Percentiles rank a stretch among this genome's conserved stretches.
Evolutionary conservation across 257 asterid species (phyloP).

Genomic region (Apocynum venetum): DNA sequence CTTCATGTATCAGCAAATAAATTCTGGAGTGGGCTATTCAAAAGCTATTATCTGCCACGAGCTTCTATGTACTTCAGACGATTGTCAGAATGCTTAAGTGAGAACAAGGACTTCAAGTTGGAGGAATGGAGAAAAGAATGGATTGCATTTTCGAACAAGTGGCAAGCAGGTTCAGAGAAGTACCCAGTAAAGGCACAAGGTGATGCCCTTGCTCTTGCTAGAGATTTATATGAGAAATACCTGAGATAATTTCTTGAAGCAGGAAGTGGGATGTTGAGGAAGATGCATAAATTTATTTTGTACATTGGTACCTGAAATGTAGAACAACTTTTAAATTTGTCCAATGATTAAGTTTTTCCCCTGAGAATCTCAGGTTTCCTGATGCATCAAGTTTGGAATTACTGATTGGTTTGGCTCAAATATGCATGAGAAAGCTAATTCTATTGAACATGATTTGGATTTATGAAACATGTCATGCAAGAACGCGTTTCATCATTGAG

Average conservation of each 20-base stretch:
- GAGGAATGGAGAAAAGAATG: slow-evolving; percentile 84
- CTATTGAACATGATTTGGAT: not conserved
- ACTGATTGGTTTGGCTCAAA: not conserved
- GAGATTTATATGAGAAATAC: slow-evolving; percentile 47
- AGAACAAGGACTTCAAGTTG: slow-evolving; percentile 48
- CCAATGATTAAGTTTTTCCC: not conserved
- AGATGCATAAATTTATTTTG: not conserved
- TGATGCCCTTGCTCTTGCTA: slow-evolving; percentile 60
- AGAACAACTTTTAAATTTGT: not conserved
- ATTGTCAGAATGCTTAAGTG: slow-evolving; percentile 50
- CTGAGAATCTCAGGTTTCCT: not conserved
- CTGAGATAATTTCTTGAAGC: slow-evolving; percentile 33
- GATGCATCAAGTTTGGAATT: not conserved
- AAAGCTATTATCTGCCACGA: slow-evolving; percentile 79
- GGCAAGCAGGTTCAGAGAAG: slow-evolving; percentile 63
- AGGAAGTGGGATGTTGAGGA: not conserved
- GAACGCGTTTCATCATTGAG: not conserved
- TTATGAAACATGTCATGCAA: not conserved
- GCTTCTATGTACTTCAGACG: slow-evolving; percentile 72
- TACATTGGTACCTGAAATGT: not conserved
- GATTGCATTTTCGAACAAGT: slow-evolving; percentile 77
- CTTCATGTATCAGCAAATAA: slow-evolving; percentile 62
- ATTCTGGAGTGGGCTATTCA: slow-evolving; percentile 84
- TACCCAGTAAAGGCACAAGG: slow-evolving; percentile 75
- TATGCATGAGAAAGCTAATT: not conserved